Conservation (phyloP, 1,284 basidiomycete genomes). For the Pisolithus thermaeus region DNA sequence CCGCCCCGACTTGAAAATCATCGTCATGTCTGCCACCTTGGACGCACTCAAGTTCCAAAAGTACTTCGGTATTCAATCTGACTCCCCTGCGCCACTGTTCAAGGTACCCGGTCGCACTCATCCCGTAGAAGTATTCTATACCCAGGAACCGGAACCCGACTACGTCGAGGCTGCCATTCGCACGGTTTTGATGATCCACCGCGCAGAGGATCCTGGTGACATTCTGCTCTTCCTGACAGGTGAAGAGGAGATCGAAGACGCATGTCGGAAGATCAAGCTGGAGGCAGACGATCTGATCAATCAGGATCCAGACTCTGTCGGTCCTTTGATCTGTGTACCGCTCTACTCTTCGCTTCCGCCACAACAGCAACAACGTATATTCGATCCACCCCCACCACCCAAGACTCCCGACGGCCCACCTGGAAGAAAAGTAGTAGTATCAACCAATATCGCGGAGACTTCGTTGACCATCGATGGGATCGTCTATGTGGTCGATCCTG, state of each 20-base stretch:
- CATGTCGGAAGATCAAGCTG: conserved; percentile 88
- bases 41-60: conserved; percentile 96
- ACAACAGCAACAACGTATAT: conserved; percentile 92
- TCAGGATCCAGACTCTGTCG: conserved; percentile 71
- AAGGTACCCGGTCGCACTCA: conserved; percentile 96
- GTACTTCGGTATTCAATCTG: conserved; percentile 75
- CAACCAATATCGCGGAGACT: conserved; percentile 98
- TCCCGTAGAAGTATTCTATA: conserved; percentile 95
- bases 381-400: conserved; percentile 76
- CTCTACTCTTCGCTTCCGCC: conserved; percentile 93
- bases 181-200: conserved; percentile 96
- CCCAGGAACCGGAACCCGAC: conserved; percentile 92
- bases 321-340: conserved; percentile 85
- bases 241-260: conserved; percentile 98
- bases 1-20: conserved; percentile 90
- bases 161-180: conserved; percentile 97
- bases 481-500: conserved; percentile 97
- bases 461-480: conserved; percentile 98
- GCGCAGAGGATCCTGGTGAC: conserved; percentile 92
- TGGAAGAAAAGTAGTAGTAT: conserved; percentile 91
- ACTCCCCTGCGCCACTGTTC: conserved; percentile 74
- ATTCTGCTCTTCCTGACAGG: conserved; percentile 94
- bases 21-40: conserved; percentile 98
- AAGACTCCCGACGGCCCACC: conserved; percentile 65
- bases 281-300: conserved; percentile 80